These are phyloP conservation scores for Hypomyces perniciosus DNA, from an alignment of 2,329 filamentous ascomycete species.

Conservation along the genomic window DNA sequence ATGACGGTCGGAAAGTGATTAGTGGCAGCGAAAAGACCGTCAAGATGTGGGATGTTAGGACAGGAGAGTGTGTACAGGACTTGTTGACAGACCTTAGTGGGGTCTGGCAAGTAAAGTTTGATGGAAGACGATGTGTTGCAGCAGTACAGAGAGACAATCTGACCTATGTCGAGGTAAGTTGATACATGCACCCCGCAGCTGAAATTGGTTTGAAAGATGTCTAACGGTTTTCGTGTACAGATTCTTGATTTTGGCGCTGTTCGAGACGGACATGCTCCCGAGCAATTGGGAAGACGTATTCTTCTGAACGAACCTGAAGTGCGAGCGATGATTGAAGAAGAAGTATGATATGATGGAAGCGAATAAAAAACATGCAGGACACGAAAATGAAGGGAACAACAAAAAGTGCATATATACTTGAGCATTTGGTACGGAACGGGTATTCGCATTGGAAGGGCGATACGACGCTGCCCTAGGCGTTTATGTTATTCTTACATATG, in stretches of 20 bases:
- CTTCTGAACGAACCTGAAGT: slow-evolving; percentile 55
- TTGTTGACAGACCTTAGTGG: slow-evolving; percentile 87
- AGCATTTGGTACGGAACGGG: slow-evolving; percentile 12
- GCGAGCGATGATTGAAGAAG: slow-evolving; percentile 43
- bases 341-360: slow-evolving; percentile 19
- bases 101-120: slow-evolving; percentile 99
- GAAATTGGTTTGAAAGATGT: background rate
- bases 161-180: slow-evolving; percentile 89
- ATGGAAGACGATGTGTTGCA: slow-evolving; percentile 89
- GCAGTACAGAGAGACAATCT: slow-evolving; percentile 88
- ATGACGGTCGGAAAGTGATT: slow-evolving; percentile 94
- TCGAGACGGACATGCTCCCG: slow-evolving; percentile 74
- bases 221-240: slow-evolving; percentile 38
- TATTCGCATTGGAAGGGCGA: slow-evolving; percentile 12
- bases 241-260: slow-evolving; percentile 95
- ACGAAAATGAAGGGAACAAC: slow-evolving; percentile 11
- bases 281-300: slow-evolving; percentile 73
- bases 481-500: slow-evolving; percentile 12
- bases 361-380: background rate
- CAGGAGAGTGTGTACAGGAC: slow-evolving; percentile 87
- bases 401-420: slow-evolving; percentile 13
- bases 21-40: slow-evolving; percentile 91
- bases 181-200: background rate
- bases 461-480: slow-evolving; percentile 14
- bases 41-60: slow-evolving; percentile 97